Conservation (phyloP, 2,329 filamentous ascomycete species). For the Venturiaceae sp. region DNA sequence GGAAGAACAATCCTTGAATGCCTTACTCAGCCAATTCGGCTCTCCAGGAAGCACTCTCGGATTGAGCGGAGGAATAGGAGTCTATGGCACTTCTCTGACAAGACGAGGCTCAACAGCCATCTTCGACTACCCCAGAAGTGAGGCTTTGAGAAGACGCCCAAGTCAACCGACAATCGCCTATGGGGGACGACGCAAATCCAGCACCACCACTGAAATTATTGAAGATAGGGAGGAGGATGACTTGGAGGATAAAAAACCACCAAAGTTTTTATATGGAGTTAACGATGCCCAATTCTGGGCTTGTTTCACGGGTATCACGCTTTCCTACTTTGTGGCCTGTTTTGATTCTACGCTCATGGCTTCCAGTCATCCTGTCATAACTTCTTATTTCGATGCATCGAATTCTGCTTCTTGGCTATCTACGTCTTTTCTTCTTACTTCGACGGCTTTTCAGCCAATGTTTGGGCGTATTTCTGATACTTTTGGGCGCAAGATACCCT, state of each 20-base stretch:
- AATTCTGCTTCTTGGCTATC: constrained; percentile 78
- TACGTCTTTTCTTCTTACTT: constrained; percentile 67
- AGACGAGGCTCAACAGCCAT: too few species aligned
- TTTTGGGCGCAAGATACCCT: constrained; percentile 57
- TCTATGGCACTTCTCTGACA: too few species aligned
- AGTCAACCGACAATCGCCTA: too few species aligned
- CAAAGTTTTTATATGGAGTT: neutral
- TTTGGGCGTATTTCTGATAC: constrained; percentile 67
- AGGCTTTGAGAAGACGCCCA: too few species aligned
- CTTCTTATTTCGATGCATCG: constrained; percentile 66
- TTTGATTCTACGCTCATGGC: constrained; percentile 79
- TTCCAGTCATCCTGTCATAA: constrained; percentile 70
- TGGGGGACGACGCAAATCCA: too few species aligned
- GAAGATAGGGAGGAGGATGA: neutral
- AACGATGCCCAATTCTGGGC: neutral
- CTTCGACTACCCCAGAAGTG: too few species aligned
- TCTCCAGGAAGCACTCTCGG: too few species aligned
- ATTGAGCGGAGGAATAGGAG: too few species aligned
- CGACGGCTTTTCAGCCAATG: constrained; percentile 65
- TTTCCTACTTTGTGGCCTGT: constrained; percentile 22
- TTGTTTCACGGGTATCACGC: neutral
- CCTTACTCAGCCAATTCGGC: too few species aligned
- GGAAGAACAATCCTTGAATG: too few species aligned
- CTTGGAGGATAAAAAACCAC: neutral
- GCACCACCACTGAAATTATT: too few species aligned